These are phyloP conservation scores for Silene uniflora DNA, from an alignment of 148 eudicot genomes.

Conservation along the genomic window DNA sequence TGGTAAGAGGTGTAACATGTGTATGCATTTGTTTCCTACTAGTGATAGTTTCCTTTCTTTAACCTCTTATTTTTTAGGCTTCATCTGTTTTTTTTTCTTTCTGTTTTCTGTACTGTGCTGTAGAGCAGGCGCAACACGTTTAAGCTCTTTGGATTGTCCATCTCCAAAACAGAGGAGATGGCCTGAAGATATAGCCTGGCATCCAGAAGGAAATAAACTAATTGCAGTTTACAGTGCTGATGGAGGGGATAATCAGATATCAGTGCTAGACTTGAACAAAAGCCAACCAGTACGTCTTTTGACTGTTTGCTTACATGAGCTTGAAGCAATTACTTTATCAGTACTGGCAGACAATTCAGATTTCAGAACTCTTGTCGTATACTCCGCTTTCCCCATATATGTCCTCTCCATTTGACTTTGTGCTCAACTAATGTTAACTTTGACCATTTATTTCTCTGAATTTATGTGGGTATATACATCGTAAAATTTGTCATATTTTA, in stretches of 20 bases:
- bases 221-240: slow-evolving; percentile 81
- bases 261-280: slow-evolving; percentile 70
- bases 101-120: slow-evolving; percentile 26
- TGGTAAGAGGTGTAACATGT: neutral
- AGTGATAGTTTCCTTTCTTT: neutral
- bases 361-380: neutral
- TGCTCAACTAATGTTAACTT: neutral
- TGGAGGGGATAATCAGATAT: slow-evolving; percentile 86
- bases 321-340: neutral
- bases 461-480: no score
- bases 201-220: slow-evolving; percentile 72
- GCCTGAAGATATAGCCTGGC: slow-evolving; percentile 99
- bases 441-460: neutral
- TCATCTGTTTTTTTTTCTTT: slow-evolving; percentile 6
- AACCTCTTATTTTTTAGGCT: neutral
- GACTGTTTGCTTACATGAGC: slow-evolving; percentile 2
- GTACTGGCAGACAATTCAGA: neutral
- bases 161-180: slow-evolving; percentile 87
- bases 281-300: slow-evolving; percentile 42
- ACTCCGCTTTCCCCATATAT: neutral
- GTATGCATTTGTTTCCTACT: neutral
- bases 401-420: neutral
- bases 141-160: slow-evolving; percentile 61
- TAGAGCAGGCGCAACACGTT: slow-evolving; percentile 74
- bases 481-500: no score